Conservation (phyloP, 345 rosid genomes). For the Acer yangbiense region DNA sequence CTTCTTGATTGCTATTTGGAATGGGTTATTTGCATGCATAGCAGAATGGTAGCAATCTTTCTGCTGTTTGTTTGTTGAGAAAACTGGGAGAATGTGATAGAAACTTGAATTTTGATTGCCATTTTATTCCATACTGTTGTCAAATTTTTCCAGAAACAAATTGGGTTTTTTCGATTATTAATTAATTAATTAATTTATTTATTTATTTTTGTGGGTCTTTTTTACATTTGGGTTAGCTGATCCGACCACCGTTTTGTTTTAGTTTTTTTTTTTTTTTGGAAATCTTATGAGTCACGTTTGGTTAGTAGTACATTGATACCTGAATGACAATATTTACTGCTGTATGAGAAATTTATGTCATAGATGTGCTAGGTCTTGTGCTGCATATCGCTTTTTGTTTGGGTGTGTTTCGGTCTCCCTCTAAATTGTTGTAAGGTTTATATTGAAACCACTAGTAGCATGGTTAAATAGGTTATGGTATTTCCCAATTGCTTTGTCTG, state of each 20-base stretch:
- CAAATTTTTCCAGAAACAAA: background rate
- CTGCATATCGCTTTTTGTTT: background rate
- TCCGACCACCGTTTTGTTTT: background rate
- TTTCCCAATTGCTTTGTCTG: constrained; percentile 3
- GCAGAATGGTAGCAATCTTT: background rate
- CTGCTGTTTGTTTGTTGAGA: constrained; percentile 22
- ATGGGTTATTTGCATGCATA: constrained; percentile 14
- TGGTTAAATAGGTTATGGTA: background rate
- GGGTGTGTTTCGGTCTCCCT: too few species aligned
- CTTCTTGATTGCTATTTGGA: background rate
- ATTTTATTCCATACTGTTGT: background rate
- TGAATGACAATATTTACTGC: background rate
- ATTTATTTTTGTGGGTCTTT: background rate
- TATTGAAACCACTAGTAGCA: background rate
- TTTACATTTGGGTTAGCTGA: constrained; percentile 10
- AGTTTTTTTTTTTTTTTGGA: background rate
- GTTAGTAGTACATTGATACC: background rate
- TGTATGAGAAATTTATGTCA: background rate
- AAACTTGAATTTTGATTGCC: background rate
- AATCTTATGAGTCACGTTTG: background rate
- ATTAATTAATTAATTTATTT: too few species aligned
- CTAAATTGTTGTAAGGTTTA: background rate
- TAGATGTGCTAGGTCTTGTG: background rate
- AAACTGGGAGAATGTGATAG: constrained; percentile 10
- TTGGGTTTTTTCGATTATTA: background rate